Evolutionary conservation across 2,329 filamentous ascomycete genomes (phyloP).

Genomic region (Phyllosticta citribraziliensis): DNA sequence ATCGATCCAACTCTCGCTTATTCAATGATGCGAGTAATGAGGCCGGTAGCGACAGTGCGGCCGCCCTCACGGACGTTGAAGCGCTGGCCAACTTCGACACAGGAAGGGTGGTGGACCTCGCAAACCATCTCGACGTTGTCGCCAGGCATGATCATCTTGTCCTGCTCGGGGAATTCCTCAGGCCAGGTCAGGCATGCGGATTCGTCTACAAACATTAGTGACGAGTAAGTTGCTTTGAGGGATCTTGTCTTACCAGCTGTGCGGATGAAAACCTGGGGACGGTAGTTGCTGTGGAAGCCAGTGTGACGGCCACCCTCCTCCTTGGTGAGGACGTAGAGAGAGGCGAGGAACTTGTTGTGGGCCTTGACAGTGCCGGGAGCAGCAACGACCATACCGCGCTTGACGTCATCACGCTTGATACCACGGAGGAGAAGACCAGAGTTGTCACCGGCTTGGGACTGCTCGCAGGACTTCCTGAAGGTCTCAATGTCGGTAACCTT

Average conservation of each 20-base stretch:
- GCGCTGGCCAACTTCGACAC: constrained; percentile 82
- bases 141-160: constrained; percentile 90
- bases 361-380: constrained; percentile 77
- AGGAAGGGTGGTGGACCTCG: constrained; percentile 73
- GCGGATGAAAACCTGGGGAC: constrained; percentile 90
- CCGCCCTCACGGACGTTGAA: constrained; percentile 99
- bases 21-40: constrained; percentile 28
- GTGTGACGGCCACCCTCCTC: constrained; percentile 97
- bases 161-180: constrained; percentile 63
- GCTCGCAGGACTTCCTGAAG: constrained; percentile 99
- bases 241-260: constrained; percentile 62
- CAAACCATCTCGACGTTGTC: constrained; percentile 98
- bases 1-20: constrained; percentile 13
- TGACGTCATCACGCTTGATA: constrained; percentile 89
- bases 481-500: constrained; percentile 99
- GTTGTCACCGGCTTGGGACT: constrained; percentile 95
- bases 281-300: constrained; percentile 92
- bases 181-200: constrained; percentile 74
- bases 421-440: constrained; percentile 93
- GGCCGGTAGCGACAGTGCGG: constrained; percentile 39
- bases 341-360: constrained; percentile 84
- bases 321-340: constrained; percentile 94
- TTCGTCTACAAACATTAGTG: constrained; percentile 39
- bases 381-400: constrained; percentile 87
- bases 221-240: background rate